Evolutionary conservation across 225 moss, liverwort and hornwort species (phyloP), one percentile per base, ranked within the genome.

Genomic region (Neckera pumila): DNA sequence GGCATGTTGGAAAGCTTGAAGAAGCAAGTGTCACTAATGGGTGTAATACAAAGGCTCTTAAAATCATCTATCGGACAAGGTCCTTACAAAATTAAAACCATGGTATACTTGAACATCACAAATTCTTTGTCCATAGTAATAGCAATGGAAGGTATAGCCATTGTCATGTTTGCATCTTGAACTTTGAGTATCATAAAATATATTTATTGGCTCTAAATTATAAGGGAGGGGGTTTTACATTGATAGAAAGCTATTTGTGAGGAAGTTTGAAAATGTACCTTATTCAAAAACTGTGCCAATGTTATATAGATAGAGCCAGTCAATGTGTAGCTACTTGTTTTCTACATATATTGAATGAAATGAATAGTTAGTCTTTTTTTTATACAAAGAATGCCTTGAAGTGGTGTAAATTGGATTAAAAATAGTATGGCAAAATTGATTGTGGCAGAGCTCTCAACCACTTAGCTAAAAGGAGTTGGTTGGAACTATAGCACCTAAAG

Each of bases 401-500:
- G 8, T 70, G 25, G 40, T 36, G 7, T 4, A 40, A 25, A 40
- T 26, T 71, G 3, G 42, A 5, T 25, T 25, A 5, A 71, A 14
- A 42, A 12, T 42, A 71, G 15, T 26, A 4, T 70, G 4, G 3
- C 26, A 71, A 71, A 40, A 15, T 71, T 25, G 11, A 71, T 71
- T 71, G 9, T 26, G 0, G 0, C 42, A 1, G 9, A 71, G 26
- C 26, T 71, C 8, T 40, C 7, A 2, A 15, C 26, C 4, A 42
- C 3, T 42, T 26, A 26, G 4, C 26, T 71, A 14, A 26, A 42
- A 40, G 1, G 8, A 42, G 7, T 26, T 70, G 4, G 3, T 70
- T 0, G 0, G 0, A 25, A 40, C 2, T 40, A 70, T 40, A 70
- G 25, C 40, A 40, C 3, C 2, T 1, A 40, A 70, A 70, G 2